Base-by-base conservation (phyloP, 2,329 filamentous ascomycete species). In the Trichophyton benhamiae region DNA sequence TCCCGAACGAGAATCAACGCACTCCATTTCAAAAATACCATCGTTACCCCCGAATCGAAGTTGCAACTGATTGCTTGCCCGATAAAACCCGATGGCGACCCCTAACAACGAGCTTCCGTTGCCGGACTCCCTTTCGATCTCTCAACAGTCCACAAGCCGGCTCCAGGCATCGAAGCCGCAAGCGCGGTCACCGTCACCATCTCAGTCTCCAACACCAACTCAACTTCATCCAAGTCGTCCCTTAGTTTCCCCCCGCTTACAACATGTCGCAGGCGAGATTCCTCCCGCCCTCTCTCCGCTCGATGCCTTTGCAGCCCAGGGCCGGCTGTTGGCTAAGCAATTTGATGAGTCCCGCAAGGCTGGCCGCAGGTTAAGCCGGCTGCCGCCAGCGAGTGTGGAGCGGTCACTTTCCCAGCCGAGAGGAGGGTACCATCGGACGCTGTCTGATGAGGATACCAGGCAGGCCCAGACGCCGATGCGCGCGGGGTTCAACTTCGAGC, bases 281-380 rank as follows among this genome's bases (percentile, higher is more conserved):
- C 92, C 94, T 20, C 94, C 94, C 3, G 88, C 94, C 59, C 81
- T 97, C 61, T 97, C 94, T 6, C 94, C 94, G 9, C 82, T 99
- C 66, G 94, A 99, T 80, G 92, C 92, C 57, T 95, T 99, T 72
- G 92, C 92, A 22, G 82, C 92, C 64, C 92, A 97, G 71, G 95
- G 91, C 68, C 87, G 92, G 62, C 78, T 95, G 68, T 82, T 99
- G 59, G 91, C 91, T 44, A 88, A 85, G 75, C 88, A 95, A 74
- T 83, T 99, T 64, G 87, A 96, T 72, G 87, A 94, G 67, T 86
- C 83, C 65, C 82, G 84, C 69, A 85, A 83, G 70, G 82, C 83
- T 64, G 91, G 89, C 58, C 84, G 86, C 66, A 84, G 91, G 62
- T 83, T 96, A 75, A 96, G 91, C 75, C 83, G 92, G 48, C 77